Base-by-base conservation (phyloP, 176 grass and related monocot species). In the Eleusine indica region DNA sequence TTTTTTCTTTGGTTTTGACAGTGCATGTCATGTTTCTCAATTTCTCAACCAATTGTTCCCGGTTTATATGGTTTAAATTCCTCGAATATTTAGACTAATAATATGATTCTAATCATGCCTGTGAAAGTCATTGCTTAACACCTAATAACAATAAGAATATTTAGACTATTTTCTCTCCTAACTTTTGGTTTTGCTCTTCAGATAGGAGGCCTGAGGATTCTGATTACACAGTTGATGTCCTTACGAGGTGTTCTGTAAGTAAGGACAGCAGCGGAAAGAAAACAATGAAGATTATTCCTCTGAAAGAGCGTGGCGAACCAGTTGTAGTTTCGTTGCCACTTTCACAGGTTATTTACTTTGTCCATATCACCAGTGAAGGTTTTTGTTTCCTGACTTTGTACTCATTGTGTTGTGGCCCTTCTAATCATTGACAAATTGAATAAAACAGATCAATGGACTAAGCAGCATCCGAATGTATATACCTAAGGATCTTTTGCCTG, bases 381-480 rank as follows among this genome's bases (percentile, higher is more conserved):
- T 70, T 47, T 51, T 2, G 46, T 88, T 9, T 85, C 75, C 0
- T 66, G 13, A 77, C 1, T 40, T 83, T 71, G 17, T 46, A 77
- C 18, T 39, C 22, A 75, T 72, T 38, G 1, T 9, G 3, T 66
- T 47, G 3, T 48, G 71, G 25, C n/a, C 32, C 19, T 88, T 22
- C 82, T 85, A 78, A 89, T 60, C 7, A 48, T 76, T 18, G 70
- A 70, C 76, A 51, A 90, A 76, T 56, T 73, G 28, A 75, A 84
- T 78, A 13, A 64, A 64, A 71, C 89, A 98, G 96, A 87, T 98
- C 25, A 89, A 98, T 75, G 88, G 76, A 70, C 75, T 98, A 80
- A 98, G 96, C 52, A 98, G 89, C 5, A 81, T 95, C 39, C 93
- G 93, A 13, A 83, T 98, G 75, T 86, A 90, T 81, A 98, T 98